A percentile compares a stretch with the other conserved stretches of the same genome.
Evolutionary conservation across 106 monocot species (phyloP).

Genomic region (Posidonia australis): DNA sequence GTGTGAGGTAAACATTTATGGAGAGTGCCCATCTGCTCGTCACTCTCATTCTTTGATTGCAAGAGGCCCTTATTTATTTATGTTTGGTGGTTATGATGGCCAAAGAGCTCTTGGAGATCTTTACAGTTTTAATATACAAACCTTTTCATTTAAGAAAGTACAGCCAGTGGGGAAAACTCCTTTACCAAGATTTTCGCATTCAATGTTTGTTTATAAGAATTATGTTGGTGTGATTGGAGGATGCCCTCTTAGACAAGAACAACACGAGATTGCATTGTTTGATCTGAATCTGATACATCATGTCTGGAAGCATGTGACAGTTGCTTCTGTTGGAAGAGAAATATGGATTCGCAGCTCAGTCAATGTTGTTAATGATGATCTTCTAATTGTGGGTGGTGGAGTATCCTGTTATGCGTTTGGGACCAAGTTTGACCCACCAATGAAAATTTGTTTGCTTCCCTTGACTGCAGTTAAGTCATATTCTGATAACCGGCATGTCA

Average conservation of each 20-base stretch:
- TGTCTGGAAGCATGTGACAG: slow-evolving; percentile 41
- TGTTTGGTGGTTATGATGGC: slow-evolving; percentile 93
- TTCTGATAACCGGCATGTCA: not conserved
- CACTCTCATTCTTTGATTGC: slow-evolving; percentile 79
- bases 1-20: slow-evolving; percentile 35
- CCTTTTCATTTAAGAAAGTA: slow-evolving; percentile 38
- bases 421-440: slow-evolving; percentile 66
- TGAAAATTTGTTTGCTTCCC: slow-evolving; percentile 52
- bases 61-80: slow-evolving; percentile 37
- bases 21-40: slow-evolving; percentile 73
- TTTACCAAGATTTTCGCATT: slow-evolving; percentile 86
- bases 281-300: slow-evolving; percentile 38
- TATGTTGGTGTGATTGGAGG: slow-evolving; percentile 83
- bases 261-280: slow-evolving; percentile 48
- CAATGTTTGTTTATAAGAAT: slow-evolving; percentile 68
- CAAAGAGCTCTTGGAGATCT: slow-evolving; percentile 65
- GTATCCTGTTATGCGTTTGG: slow-evolving; percentile 99
- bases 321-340: slow-evolving; percentile 37
- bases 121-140: slow-evolving; percentile 57
- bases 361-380: slow-evolving; percentile 48
- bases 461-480: not conserved
- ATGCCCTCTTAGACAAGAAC: slow-evolving; percentile 52
- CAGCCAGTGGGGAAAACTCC: slow-evolving; percentile 50
- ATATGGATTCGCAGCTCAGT: slow-evolving; percentile 76
- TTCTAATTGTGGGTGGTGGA: slow-evolving; percentile 83